Conservation (phyloP, 139 green algal species). For the Volvox reticuliferus region DNA sequence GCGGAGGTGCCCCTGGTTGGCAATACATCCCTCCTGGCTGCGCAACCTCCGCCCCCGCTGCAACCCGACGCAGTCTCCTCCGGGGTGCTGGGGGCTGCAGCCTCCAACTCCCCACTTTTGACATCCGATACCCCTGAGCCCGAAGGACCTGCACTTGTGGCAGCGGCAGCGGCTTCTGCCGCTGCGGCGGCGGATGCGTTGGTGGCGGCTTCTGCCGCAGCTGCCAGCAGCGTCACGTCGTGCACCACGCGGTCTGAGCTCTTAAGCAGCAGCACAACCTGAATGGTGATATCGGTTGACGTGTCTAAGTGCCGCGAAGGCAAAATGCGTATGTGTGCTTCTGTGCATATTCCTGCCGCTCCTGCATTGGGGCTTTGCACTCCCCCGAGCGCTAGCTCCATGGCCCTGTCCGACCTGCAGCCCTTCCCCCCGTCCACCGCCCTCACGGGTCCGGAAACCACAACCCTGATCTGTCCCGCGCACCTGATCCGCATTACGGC, state of each 20-base stretch:
- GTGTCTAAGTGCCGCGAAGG: too few species aligned
- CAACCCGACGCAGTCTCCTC: too few species aligned
- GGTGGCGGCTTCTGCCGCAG: slow-evolving; percentile 4
- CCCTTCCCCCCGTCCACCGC: neutral
- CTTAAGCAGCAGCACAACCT: slow-evolving; percentile 94
- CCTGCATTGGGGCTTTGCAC: neutral
- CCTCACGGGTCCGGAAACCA: too few species aligned
- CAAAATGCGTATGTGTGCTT: too few species aligned
- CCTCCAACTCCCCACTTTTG: too few species aligned
- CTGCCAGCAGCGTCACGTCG: slow-evolving; percentile 76
- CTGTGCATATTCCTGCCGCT: neutral
- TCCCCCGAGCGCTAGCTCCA: neutral
- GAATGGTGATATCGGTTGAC: neutral
- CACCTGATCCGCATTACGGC: slow-evolving; percentile 67
- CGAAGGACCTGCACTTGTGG: neutral
- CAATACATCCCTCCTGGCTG: too few species aligned
- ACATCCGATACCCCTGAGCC: neutral
- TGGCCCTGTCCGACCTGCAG: neutral
- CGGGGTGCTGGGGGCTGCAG: too few species aligned
- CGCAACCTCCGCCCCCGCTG: too few species aligned
- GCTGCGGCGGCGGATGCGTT: too few species aligned
- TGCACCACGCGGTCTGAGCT: slow-evolving; percentile 89
- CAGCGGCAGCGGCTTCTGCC: neutral
- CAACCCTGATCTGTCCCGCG: neutral
- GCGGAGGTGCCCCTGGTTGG: too few species aligned